phyloP scores from a whole-genome alignment of 1,139 yeast species.

The Suhomyces bribrorum region DNA sequence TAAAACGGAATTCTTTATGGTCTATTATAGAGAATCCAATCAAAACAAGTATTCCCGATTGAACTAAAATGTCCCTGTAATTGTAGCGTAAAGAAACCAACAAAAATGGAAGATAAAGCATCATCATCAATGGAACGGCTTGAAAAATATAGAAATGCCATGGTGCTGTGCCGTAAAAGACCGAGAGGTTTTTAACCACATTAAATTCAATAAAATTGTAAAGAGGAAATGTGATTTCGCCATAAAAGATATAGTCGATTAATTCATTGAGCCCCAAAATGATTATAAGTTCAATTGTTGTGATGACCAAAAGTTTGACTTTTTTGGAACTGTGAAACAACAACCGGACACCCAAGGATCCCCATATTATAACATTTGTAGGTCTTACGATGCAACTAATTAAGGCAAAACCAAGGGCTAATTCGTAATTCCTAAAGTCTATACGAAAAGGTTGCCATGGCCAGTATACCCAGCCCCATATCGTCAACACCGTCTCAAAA shows the following conservation, averaged over 20 bases:
- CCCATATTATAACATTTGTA: constrained; percentile 79
- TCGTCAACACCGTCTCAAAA: constrained; percentile 72
- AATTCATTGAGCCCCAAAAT: constrained; percentile 36
- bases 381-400: constrained; percentile 74
- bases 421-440: constrained; percentile 16
- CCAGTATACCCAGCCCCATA: constrained; percentile 74
- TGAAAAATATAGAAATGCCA: constrained; percentile 84
- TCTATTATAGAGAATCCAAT: constrained; percentile 60
- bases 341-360: constrained; percentile 50
- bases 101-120: constrained; percentile 65
- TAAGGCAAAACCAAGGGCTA: constrained; percentile 45
- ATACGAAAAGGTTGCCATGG: constrained; percentile 48
- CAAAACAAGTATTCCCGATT: constrained; percentile 43
- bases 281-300: constrained; percentile 18
- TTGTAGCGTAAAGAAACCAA: constrained; percentile 19
- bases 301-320: constrained; percentile 14
- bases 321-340: constrained; percentile 17
- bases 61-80: constrained; percentile 20
- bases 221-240: constrained; percentile 59
- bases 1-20: constrained; percentile 90
- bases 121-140: constrained; percentile 74
- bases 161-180: constrained; percentile 83
- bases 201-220: constrained; percentile 76
- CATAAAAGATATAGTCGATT: constrained; percentile 66
- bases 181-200: constrained; percentile 67